Evolutionary conservation across 2,329 filamentous ascomycete species (phyloP), one percentile per base, ranked within the genome.

Genomic region (Penicillium sp.): DNA sequence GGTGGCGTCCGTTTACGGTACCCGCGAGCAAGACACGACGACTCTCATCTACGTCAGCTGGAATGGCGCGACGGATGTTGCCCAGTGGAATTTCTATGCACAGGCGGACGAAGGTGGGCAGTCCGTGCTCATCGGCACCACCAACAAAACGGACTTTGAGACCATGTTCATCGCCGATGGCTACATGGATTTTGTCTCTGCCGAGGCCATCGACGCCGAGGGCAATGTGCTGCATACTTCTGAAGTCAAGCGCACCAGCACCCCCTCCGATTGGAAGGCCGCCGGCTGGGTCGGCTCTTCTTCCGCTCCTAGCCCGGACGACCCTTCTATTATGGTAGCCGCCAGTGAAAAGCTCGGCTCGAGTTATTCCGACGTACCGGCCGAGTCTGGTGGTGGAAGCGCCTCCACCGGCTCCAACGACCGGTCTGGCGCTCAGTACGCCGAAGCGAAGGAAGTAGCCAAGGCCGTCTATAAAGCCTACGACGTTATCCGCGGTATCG

Each of bases 41-140:
- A 61, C 59, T 9, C 45, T 60, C 29, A 52, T 61, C 29, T 41
- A 61, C 25, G 59, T 60, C 19, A 64, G 49, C 38, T 57, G 46
- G 54, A 56, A 71, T 46, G 69, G 69, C 10, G 69, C 69, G 9
- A 72, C 69, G 2, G 66, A 71, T 10, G 64, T 72, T 8, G 50
- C 44, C 1, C 47, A 45, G 3, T 72, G 68, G 68, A 63, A 64
- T 5, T 65, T 70, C 45, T 64, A 63, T 19, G 59, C 59, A 1
- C 44, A 56, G 40, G 50, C 56, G 12, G 54, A 55, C 29, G 59
- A 59, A 46, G 41, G 41, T 29, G 53, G 56, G 25, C 35, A 43
- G 4, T 35, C 49, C 12, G 50, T 64, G 9, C 37, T 53, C 29
- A 55, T 68, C 19, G 61, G 58, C 12, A 49, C 57, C 11, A 52